These are phyloP conservation scores for Citrus cavaleriei DNA, from an alignment of 345 rosid species.

Conservation along the genomic window DNA sequence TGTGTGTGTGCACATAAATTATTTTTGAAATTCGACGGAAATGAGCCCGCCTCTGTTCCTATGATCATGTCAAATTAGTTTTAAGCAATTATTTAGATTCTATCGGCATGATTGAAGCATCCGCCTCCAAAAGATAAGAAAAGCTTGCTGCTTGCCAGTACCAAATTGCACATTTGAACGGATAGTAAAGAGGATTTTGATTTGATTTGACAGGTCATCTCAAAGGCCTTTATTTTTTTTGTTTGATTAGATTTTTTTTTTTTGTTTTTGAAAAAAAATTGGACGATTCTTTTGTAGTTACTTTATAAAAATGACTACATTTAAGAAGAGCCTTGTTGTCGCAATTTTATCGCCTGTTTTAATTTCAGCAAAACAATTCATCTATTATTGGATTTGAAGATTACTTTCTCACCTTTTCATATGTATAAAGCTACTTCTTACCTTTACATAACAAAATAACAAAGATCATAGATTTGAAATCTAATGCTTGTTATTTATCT, in stretches of 20 bases:
- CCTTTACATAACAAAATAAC: no score
- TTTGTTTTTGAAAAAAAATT: background rate
- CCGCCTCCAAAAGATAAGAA: background rate
- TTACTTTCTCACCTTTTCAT: background rate
- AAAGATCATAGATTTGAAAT: no score
- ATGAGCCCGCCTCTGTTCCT: background rate
- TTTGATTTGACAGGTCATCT: no score
- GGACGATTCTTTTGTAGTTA: background rate
- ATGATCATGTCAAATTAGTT: background rate
- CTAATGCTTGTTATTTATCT: no score
- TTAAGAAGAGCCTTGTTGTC: no score
- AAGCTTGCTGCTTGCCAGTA: no score
- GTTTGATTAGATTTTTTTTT: background rate
- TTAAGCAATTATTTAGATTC: background rate
- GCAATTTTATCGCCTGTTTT: no score
- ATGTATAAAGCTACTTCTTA: no score
- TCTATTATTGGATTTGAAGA: background rate
- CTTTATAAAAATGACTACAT: background rate
- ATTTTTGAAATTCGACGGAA: background rate
- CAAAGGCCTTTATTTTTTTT: background rate
- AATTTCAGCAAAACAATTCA: background rate
- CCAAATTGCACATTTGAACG: background rate
- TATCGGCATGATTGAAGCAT: slow-evolving; percentile 10
- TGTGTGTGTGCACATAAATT: background rate
- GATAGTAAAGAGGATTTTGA: background rate